A percentile compares a stretch with the other conserved stretches of the same genome.
Evolutionary conservation across 768 basidiomycete genomes (phyloP).

Genomic region (Suillus variegatus): DNA sequence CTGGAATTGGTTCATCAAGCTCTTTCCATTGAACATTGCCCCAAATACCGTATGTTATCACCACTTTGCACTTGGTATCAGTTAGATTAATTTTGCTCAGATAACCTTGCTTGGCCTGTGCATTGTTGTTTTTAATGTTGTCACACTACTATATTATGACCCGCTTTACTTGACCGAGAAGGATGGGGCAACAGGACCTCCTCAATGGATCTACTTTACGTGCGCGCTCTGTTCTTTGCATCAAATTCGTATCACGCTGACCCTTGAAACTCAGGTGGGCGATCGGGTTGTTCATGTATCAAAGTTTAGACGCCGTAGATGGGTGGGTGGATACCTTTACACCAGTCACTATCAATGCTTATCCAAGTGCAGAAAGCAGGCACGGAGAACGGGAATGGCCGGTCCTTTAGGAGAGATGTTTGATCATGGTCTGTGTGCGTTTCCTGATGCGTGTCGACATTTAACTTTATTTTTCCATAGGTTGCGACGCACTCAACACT

Average conservation of each 20-base stretch:
- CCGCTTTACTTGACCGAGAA: conserved; percentile 71
- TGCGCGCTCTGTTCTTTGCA: conserved; percentile 37
- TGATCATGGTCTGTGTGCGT: conserved; percentile 73
- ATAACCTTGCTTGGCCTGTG: conserved; percentile 86
- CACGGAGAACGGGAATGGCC: conserved; percentile 94
- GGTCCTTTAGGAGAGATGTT: conserved; percentile 98
- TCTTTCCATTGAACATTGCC: conserved; percentile 83
- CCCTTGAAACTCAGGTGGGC: conserved; percentile 62
- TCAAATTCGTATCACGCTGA: conserved; percentile 4
- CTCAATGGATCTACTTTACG: conserved; percentile 92
- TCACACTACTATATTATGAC: conserved; percentile 83
- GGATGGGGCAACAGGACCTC: conserved; percentile 61
- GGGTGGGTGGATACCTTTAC: conserved; percentile 51
- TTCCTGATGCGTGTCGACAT: background rate
- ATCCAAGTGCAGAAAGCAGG: conserved; percentile 73
- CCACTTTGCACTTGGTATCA: background rate
- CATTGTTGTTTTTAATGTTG: conserved; percentile 83
- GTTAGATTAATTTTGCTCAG: conserved; percentile 41
- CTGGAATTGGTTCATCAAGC: conserved; percentile 90
- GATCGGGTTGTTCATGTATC: conserved; percentile 87
- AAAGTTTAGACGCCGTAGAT: conserved; percentile 87
- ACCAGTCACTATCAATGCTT: conserved; percentile 18
- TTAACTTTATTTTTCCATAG: conserved; percentile 35
- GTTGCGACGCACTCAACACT: conserved; percentile 93
- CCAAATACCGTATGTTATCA: conserved; percentile 77